Base-by-base conservation (phyloP, 2,329 filamentous ascomycete genomes). In the Aspergillus flavus region DNA sequence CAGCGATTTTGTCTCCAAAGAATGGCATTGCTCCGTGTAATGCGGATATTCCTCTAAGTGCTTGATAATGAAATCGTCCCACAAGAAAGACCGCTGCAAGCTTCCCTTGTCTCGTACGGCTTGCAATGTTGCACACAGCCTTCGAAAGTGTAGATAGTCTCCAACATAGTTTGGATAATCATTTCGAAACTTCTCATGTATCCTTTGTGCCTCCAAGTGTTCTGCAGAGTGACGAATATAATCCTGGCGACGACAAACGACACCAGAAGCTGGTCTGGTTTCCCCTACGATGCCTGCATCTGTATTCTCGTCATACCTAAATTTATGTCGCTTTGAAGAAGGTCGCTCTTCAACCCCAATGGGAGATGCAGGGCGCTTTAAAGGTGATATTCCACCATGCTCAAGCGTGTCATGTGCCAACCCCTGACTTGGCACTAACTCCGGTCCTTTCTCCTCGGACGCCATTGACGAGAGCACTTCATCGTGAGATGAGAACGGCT, bases 31-130 rank as follows among this genome's bases (percentile, higher is more conserved):
- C 39, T 72, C 61, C 6, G 75, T 54, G 63, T 82, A 77, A n/a
- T 59, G 58, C 4, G 69, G 72, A 63, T 81, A 83, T 30, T 76
- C 72, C 19, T 72, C 63, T 7, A 75, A 68, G 64, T 81, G 74
- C 66, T 76, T 74, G 58, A 79, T 80, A 57, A 83, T 69, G 61
- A 81, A 82, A 65, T 83, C 81, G 68, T 83, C 81, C 78, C 80
- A 82, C 16, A 82, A 60, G 28, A 74, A 78, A 14, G 76, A 79
- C 57, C 74, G 72, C 43, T 73, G 66, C 41, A 79, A 63, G 32
- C 70, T 58, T 6, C 74, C 77, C 21, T 66, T 59, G 23, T 63
- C 64, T n/a, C 75, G 66, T 43, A 81, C 65, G 16, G 64, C 64
- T 28, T 75, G 72, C 43, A 82, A 66, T 56, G 73, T 78, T 21